A percentile compares a stretch with the other conserved stretches of the same genome.
Conservation (phyloP, 768 basidiomycete genomes). For the Pleurotus tuber-regium region DNA sequence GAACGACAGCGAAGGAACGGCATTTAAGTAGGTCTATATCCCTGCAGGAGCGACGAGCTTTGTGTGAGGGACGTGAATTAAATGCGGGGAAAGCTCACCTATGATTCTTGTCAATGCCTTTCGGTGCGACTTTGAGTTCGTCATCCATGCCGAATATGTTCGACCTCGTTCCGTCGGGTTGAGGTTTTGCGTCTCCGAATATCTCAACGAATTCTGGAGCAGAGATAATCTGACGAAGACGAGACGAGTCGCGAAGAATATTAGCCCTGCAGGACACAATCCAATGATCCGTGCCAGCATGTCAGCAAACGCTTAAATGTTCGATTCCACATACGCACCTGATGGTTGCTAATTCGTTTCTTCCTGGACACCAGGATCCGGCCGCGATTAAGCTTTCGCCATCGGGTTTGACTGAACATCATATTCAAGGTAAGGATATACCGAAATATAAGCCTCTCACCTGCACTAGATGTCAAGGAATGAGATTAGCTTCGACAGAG, state of each 20-base stretch:
- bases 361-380: constrained; percentile 77
- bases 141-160: constrained; percentile 89
- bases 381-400: constrained; percentile 73
- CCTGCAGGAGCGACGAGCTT: constrained; percentile 33
- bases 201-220: constrained; percentile 66
- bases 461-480: constrained; percentile 7
- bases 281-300: too few relatives aligned
- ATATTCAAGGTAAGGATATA: background rate
- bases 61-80: constrained; percentile 8
- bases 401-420: constrained; percentile 55
- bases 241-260: constrained; percentile 56
- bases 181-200: constrained; percentile 70
- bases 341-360: constrained; percentile 75
- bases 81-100: constrained; percentile 38
- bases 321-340: constrained; percentile 38
- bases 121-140: constrained; percentile 88
- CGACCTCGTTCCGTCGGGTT: constrained; percentile 58
- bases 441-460: constrained; percentile 5
- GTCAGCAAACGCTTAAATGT: too few relatives aligned
- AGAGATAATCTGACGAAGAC: constrained; percentile 66
- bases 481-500: background rate
- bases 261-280: too few relatives aligned
- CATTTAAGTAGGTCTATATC: constrained; percentile 93
- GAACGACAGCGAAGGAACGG: constrained; percentile 69
- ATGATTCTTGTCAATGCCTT: constrained; percentile 84